Evolutionary conservation across 306 rosid species (phyloP).

Genomic region (Astragalus membranaceus): DNA sequence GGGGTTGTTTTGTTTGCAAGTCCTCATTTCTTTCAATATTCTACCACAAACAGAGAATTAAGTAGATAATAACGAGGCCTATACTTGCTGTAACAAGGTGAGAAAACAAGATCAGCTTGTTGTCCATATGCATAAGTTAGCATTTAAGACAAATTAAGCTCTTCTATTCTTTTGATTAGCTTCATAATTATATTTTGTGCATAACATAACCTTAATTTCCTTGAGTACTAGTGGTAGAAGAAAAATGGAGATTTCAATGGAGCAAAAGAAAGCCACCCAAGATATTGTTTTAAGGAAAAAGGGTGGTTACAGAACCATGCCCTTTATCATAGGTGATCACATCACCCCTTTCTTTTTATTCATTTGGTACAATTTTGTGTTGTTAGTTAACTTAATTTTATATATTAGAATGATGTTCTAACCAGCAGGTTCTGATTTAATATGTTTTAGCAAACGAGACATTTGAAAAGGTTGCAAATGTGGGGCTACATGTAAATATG

Average conservation of each 20-base stretch:
- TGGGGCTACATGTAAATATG: conserved; percentile 69
- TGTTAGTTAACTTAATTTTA: too few relatives aligned
- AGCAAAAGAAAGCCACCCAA: conserved; percentile 28
- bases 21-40: not conserved
- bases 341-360: not conserved
- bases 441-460: conserved; percentile 62
- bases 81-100: not conserved
- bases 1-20: not conserved
- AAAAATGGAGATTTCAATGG: conserved; percentile 33
- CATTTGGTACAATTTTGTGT: too few relatives aligned
- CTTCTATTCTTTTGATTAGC: not conserved
- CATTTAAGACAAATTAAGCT: conserved; percentile 7
- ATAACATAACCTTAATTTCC: not conserved
- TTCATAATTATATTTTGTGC: not conserved
- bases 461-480: conserved; percentile 64
- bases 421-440: too few relatives aligned
- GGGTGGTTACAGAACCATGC: conserved; percentile 78
- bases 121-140: not conserved
- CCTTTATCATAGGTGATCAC: conserved; percentile 59
- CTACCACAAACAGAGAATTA: not conserved
- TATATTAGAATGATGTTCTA: too few relatives aligned
- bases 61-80: conserved; percentile 16
- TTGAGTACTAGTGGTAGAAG: not conserved
- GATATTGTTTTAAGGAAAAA: conserved; percentile 24
- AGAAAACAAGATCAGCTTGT: conserved; percentile 11